Base-by-base conservation (phyloP, 768 basidiomycete species). In the Lactifluus subvellereus region DNA sequence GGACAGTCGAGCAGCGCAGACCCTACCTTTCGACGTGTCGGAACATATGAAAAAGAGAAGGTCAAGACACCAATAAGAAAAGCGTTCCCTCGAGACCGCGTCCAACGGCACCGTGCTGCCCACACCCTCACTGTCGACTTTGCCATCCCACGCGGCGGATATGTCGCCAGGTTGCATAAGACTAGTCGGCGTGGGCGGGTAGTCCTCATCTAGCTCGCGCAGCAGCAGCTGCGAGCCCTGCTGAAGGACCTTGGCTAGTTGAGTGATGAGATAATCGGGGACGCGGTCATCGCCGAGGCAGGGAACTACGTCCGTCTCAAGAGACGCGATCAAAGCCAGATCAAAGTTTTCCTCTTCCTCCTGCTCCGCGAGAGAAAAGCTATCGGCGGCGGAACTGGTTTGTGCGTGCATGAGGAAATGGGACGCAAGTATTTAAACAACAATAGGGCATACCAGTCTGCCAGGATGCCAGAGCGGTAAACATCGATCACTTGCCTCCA, bases 21-120 rank as follows among this genome's bases (percentile, higher is more conserved):
- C 62, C 76, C 33, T 62, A 87, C 89, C 88, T 74, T 77, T 79
- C 1, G 82, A 83, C 0, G 78, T 76, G 68, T 85, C 76, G 0
- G 89, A 88, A 68, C 90, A 94, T 35, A 94, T 78, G 66, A 89
- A 71, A 73, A 95, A 94, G 38, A 96, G 72, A 11, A 94, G 75
- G 69, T 96, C 93, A 60, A 95, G 87, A 70, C 90, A 94, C 93
- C 93, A 95, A 75, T 91, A 94, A 7, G 90, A 87, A 71, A 95
- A 95, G 8, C 91, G 80, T 72, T 95, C 94, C 43, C 93, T 77
- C 1, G 88, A 87, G 33, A 88, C 75, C 27, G 84, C 71, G 14
- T 75, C 70, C 0, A 82, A 83, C 10, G 75, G 72, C 43, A 81
- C 82, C 2, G 91, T 91, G 38, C 81, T 86, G 43, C 57, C 58